These are phyloP conservation scores for Scolecobasidium constrictum DNA, from an alignment of 2,329 filamentous ascomycete genomes.

Conservation along the genomic window DNA sequence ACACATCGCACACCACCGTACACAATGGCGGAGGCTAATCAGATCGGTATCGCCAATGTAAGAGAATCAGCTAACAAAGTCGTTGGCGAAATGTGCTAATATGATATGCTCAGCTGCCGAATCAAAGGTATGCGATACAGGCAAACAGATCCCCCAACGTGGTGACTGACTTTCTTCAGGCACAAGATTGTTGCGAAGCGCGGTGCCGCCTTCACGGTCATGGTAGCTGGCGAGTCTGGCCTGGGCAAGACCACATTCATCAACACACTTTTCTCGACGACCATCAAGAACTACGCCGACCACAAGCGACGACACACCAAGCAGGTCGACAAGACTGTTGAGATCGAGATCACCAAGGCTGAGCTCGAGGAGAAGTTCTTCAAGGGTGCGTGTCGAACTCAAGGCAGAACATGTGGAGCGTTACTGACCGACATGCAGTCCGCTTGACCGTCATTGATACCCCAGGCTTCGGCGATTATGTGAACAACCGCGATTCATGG, in stretches of 20 bases:
- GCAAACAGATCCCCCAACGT: conserved; percentile 12
- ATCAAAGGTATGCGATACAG: conserved; percentile 46
- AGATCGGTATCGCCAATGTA: conserved; percentile 66
- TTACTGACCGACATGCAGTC: conserved; percentile 45
- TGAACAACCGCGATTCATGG: conserved; percentile 99
- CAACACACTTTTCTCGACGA: conserved; percentile 99
- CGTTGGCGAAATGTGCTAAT: too few species aligned
- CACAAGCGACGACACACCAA: conserved; percentile 99
- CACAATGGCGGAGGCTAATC: conserved; percentile 53
- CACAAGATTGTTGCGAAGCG: conserved; percentile 69
- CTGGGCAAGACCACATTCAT: conserved; percentile 99
- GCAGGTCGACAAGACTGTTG: conserved; percentile 98
- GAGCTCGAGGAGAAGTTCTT: conserved; percentile 99
- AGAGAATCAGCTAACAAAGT: too few species aligned
- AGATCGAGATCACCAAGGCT: conserved; percentile 99
- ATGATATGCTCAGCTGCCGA: conserved; percentile 47
- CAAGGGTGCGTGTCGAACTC: conserved; percentile 57
- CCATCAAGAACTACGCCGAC: conserved; percentile 99
- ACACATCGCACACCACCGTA: conserved; percentile 1
- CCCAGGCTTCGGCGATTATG: conserved; percentile 97
- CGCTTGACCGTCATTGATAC: conserved; percentile 98
- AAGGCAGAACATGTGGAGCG: neutral
- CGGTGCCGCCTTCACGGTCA: conserved; percentile 97
- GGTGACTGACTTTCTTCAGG: conserved; percentile 32
- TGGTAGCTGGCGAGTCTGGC: conserved; percentile 98